phyloP scores from a whole-genome alignment of 2,329 filamentous ascomycete species.

The Cladosporium sp. region DNA sequence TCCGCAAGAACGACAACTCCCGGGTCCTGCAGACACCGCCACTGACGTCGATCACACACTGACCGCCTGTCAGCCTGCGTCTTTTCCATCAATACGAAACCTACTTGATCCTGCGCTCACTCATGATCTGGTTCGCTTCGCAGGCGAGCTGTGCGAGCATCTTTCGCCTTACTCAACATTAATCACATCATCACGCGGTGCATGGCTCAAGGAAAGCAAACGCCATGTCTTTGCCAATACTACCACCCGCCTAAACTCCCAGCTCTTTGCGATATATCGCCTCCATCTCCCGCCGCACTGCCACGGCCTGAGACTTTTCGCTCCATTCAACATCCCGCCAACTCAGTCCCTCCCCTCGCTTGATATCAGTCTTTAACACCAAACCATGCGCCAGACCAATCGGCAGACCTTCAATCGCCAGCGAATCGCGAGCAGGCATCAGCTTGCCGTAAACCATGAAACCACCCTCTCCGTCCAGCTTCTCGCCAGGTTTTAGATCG shows the following conservation, averaged over 20 bases:
- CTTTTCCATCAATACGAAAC: no score
- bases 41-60: no score
- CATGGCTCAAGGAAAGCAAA: no score
- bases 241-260: slow-evolving; percentile 8
- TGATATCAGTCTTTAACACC: slow-evolving; percentile 37
- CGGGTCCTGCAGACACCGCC: no score
- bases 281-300: slow-evolving; percentile 43
- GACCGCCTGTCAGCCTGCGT: no score
- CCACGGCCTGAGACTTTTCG: slow-evolving; percentile 35
- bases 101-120: no score
- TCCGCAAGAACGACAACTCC: no score
- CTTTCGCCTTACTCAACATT: no score
- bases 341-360: slow-evolving; percentile 39
- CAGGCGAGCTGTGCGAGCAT: no score
- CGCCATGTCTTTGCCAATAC: no score
- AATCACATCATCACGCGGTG: no score
- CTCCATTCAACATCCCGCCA: slow-evolving; percentile 44
- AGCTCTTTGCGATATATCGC: slow-evolving; percentile 30
- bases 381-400: slow-evolving; percentile 43
- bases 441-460: slow-evolving; percentile 44
- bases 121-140: no score
- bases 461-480: slow-evolving; percentile 43
- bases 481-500: slow-evolving; percentile 42
- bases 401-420: slow-evolving; percentile 39
- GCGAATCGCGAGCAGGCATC: slow-evolving; percentile 37